Evolutionary conservation across 192 early-diverging fungal species (phyloP).

Genomic region (Phycomyces blakesleeanus): DNA sequence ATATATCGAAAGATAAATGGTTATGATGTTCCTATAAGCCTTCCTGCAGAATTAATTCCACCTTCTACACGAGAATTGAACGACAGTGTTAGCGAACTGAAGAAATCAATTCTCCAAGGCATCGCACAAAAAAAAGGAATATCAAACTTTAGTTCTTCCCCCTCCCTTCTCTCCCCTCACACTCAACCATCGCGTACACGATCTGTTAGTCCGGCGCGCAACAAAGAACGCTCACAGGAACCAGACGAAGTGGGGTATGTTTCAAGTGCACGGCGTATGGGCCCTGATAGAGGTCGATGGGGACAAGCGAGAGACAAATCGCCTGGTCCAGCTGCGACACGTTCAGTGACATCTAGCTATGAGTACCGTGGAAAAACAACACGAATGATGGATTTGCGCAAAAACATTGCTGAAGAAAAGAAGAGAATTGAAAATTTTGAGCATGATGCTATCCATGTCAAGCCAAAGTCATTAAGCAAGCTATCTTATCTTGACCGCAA

Average conservation of each 20-base stretch:
- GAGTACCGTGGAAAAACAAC: conserved; percentile 35
- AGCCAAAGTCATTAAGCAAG: conserved; percentile 10
- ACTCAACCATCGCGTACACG: conserved; percentile 8
- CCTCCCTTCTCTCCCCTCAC: conserved; percentile 9
- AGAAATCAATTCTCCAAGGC: conserved; percentile 60
- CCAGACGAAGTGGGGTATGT: conserved; percentile 35
- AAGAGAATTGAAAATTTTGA: conserved; percentile 8
- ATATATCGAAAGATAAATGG: conserved; percentile 87
- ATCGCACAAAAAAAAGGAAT: conserved; percentile 40
- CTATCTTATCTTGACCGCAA: conserved; percentile 30
- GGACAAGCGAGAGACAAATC: conserved; percentile 10
- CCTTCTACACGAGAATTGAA: conserved; percentile 80
- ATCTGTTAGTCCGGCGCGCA: conserved; percentile 12
- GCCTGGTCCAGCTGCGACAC: conserved; percentile 4
- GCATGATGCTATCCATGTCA: conserved; percentile 10
- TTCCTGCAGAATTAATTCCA: conserved; percentile 86
- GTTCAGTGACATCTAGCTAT: conserved; percentile 14
- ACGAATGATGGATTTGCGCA: conserved; percentile 31
- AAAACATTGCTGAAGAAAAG: conserved; percentile 27
- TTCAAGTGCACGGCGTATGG: conserved; percentile 38
- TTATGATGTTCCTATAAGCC: conserved; percentile 66
- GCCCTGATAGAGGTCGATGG: conserved; percentile 24
- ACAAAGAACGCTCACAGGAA: not conserved
- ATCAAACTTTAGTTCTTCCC: conserved; percentile 18
- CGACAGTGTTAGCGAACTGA: conserved; percentile 59